A percentile compares a stretch with the other conserved stretches of the same genome.
phyloP scores from a whole-genome alignment of 257 asterid species.

The Dorcoceras hygrometricum region DNA sequence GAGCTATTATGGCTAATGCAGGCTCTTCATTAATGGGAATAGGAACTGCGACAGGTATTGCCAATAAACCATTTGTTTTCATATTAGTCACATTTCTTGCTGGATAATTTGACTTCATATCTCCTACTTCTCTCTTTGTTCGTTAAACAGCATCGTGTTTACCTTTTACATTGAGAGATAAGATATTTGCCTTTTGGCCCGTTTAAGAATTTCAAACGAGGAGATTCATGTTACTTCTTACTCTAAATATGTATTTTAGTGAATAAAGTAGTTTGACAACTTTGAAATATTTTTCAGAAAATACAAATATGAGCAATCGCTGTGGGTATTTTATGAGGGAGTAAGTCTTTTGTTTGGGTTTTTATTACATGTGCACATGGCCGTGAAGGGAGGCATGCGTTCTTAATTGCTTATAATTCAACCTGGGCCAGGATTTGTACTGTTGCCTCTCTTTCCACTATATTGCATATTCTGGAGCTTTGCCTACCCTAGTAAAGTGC shows the following conservation, averaged over 20 bases:
- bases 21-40: conserved; percentile 96
- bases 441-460: background rate
- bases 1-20: conserved; percentile 94
- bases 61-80: conserved; percentile 22
- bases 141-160: background rate
- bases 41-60: conserved; percentile 90
- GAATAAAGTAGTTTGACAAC: background rate
- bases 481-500: background rate
- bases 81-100: conserved; percentile 12
- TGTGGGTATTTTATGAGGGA: background rate
- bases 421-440: background rate
- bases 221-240: background rate
- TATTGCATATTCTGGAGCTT: background rate
- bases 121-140: background rate
- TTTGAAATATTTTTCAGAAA: background rate
- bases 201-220: background rate
- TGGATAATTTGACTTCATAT: background rate
- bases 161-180: too few species aligned
- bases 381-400: background rate
- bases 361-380: background rate
- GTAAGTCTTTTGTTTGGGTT: background rate
- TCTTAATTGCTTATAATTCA: background rate
- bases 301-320: background rate
- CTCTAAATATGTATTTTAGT: background rate
- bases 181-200: background rate